Percentiles rank a stretch among this genome's conserved stretches.
Evolutionary conservation across 805 yeast species (phyloP).

Genomic region (Debaryomyces hansenii): DNA sequence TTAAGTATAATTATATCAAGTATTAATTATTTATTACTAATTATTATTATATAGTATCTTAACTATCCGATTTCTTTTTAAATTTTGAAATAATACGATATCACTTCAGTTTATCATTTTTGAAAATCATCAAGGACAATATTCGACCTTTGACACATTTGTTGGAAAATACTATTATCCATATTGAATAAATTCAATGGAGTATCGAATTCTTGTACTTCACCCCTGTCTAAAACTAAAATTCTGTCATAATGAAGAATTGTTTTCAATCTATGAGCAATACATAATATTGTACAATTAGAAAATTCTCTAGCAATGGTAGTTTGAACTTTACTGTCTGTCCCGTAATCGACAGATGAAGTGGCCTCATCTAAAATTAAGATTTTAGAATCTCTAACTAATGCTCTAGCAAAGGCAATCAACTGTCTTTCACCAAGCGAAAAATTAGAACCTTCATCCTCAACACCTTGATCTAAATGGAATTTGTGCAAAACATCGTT

Average conservation of each 20-base stretch:
- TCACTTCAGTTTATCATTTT: background rate
- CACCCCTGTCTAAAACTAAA: constrained; percentile 80
- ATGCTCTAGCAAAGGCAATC: constrained; percentile 79
- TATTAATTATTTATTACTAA: background rate
- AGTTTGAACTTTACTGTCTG: constrained; percentile 75
- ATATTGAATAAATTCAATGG: constrained; percentile 65
- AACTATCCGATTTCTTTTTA: too few relatives aligned
- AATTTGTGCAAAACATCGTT: constrained; percentile 32
- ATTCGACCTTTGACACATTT: constrained; percentile 62
- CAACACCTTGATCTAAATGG: constrained; percentile 47
- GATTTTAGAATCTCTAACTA: constrained; percentile 73
- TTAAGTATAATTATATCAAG: background rate
- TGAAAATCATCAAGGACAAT: constrained; percentile 46
- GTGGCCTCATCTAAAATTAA: constrained; percentile 86
- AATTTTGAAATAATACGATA: too few relatives aligned
- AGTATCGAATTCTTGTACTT: constrained; percentile 70
- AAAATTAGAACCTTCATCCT: constrained; percentile 71
- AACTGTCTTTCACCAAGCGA: constrained; percentile 79
- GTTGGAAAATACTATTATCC: constrained; percentile 56
- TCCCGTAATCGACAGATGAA: constrained; percentile 79
- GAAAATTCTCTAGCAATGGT: constrained; percentile 71
- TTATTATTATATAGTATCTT: too few relatives aligned
- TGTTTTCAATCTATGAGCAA: constrained; percentile 83
- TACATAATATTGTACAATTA: constrained; percentile 76
- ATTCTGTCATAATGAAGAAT: constrained; percentile 74